A percentile compares a stretch with the other conserved stretches of the same genome.
These are phyloP conservation scores for Phytophthora pseudosyringae DNA, from an alignment of 352 stramenopile genomes.

Conservation along the genomic window DNA sequence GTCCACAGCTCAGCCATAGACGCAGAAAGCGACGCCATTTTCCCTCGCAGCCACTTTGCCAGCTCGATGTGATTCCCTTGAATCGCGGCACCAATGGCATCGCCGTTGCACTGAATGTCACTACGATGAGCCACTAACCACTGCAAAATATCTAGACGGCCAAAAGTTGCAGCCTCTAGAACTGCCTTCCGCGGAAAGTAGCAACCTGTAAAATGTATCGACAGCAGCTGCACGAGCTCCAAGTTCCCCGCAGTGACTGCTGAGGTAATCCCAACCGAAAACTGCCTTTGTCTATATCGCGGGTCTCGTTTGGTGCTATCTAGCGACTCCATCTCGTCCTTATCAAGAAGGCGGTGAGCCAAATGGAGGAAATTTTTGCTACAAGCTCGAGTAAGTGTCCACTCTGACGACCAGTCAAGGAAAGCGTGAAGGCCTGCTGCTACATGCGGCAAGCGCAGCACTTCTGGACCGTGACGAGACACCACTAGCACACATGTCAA, in stretches of 20 bases:
- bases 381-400: slow-evolving; percentile 12
- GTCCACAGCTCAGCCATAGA: slow-evolving; percentile 15
- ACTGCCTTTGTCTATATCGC: no score
- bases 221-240: no score
- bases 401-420: slow-evolving; percentile 12
- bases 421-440: slow-evolving; percentile 16
- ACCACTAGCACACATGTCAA: slow-evolving; percentile 6
- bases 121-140: slow-evolving; percentile 11
- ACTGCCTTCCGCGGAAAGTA: slow-evolving; percentile 2
- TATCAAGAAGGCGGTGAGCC: slow-evolving; percentile 4
- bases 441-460: slow-evolving; percentile 16
- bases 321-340: background rate
- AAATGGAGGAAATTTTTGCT: slow-evolving; percentile 13
- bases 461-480: slow-evolving; percentile 6
- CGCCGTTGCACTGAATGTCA: slow-evolving; percentile 10
- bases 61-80: slow-evolving; percentile 14
- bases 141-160: slow-evolving; percentile 6
- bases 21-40: background rate
- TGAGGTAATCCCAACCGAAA: no score
- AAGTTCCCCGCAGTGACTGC: no score
- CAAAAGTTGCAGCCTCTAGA: slow-evolving; percentile 4
- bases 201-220: no score
- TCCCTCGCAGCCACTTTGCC: slow-evolving; percentile 19
- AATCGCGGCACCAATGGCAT: slow-evolving; percentile 8
- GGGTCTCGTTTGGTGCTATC: no score